Evolutionary conservation across 2,329 filamentous ascomycete species (phyloP).

Genomic region (Trematosphaeria pertusa): DNA sequence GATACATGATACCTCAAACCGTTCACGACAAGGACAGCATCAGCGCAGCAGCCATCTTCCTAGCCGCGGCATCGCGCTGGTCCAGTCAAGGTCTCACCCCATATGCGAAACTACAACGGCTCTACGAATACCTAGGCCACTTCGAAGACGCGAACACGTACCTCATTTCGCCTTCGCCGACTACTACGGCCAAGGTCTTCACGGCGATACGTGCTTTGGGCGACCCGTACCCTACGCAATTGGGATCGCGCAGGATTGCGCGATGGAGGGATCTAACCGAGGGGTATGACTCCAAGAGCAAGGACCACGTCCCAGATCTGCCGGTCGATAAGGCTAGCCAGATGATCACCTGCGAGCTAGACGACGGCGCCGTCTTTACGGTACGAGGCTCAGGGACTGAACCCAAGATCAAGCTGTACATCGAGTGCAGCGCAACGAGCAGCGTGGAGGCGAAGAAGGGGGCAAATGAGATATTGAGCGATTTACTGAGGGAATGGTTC

Average conservation of each 20-base stretch:
- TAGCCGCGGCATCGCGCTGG: slow-evolving; percentile 63
- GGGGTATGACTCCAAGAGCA: slow-evolving; percentile 64
- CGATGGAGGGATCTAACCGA: slow-evolving; percentile 69
- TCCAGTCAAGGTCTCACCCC: slow-evolving; percentile 61
- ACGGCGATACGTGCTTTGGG: slow-evolving; percentile 57
- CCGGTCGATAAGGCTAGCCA: slow-evolving; percentile 65
- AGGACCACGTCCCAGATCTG: slow-evolving; percentile 60
- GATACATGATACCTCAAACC: slow-evolving; percentile 69
- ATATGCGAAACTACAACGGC: slow-evolving; percentile 61
- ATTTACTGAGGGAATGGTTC: slow-evolving; percentile 60
- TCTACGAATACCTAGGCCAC: slow-evolving; percentile 65
- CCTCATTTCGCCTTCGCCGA: slow-evolving; percentile 63
- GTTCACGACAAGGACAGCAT: slow-evolving; percentile 72
- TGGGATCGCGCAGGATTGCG: slow-evolving; percentile 61
- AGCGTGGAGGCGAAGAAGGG: slow-evolving; percentile 51
- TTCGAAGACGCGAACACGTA: slow-evolving; percentile 71
- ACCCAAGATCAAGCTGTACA: slow-evolving; percentile 70
- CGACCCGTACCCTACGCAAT: slow-evolving; percentile 50
- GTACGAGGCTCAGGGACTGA: slow-evolving; percentile 69
- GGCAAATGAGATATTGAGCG: slow-evolving; percentile 54
- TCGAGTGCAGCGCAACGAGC: slow-evolving; percentile 55
- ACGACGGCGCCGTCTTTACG: slow-evolving; percentile 64
- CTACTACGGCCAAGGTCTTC: slow-evolving; percentile 62
- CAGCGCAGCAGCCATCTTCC: slow-evolving; percentile 65
- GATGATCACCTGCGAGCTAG: slow-evolving; percentile 69